phyloP scores from a whole-genome alignment of 2,329 filamentous ascomycete genomes.

The Penicillium occitanis region DNA sequence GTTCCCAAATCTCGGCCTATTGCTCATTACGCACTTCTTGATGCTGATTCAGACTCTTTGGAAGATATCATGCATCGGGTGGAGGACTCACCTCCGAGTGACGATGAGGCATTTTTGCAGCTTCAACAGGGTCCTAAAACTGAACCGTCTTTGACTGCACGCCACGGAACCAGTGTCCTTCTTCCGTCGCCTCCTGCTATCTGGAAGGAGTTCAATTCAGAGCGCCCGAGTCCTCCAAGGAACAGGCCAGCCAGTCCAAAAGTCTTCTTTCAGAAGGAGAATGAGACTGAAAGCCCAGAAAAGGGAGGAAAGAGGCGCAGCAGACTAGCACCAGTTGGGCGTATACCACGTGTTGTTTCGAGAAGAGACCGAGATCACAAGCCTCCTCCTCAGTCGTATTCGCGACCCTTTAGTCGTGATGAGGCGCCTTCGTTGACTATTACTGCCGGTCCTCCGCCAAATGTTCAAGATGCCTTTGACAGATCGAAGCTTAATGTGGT shows the following conservation, averaged over 20 bases:
- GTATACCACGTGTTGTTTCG: constrained; percentile 79
- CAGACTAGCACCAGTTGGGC: constrained; percentile 75
- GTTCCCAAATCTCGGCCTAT: constrained; percentile 45
- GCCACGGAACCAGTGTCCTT: constrained; percentile 39
- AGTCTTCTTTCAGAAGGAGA: constrained; percentile 37
- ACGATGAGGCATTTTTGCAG: constrained; percentile 27
- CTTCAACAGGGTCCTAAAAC: constrained; percentile 26
- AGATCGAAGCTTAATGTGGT: constrained; percentile 26
- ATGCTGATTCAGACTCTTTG: constrained; percentile 44
- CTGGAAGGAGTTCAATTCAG: constrained; percentile 30
- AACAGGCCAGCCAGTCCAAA: constrained; percentile 37
- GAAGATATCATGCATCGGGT: constrained; percentile 41
- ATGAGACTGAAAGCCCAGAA: constrained; percentile 27
- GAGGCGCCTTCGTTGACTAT: constrained; percentile 45
- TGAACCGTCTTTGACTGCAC: constrained; percentile 34
- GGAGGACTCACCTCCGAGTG: constrained; percentile 42
- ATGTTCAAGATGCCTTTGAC: constrained; percentile 28
- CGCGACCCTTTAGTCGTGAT: constrained; percentile 68
- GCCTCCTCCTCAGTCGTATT: constrained; percentile 76
- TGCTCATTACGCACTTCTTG: constrained; percentile 60
- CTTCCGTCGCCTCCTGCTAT: constrained; percentile 45
- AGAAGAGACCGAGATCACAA: constrained; percentile 62
- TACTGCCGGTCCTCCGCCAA: constrained; percentile 28
- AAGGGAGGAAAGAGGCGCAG: constrained; percentile 51
- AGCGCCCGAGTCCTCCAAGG: constrained; percentile 22